Conservation (phyloP, 768 basidiomycete genomes). For the Pleurotus salmoneostramineus region DNA sequence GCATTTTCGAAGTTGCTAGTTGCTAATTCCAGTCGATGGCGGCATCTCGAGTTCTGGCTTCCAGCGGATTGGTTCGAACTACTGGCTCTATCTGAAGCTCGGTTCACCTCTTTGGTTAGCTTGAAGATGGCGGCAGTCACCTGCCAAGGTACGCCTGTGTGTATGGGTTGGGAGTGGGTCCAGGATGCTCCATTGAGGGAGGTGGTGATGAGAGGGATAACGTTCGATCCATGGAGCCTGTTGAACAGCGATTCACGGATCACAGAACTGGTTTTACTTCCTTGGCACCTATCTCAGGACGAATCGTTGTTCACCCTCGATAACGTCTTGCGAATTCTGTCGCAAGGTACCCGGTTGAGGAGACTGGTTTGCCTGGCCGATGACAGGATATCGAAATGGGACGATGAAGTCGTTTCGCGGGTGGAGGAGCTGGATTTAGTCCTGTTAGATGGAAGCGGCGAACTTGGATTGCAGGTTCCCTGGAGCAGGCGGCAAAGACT, state of each 20-base stretch:
- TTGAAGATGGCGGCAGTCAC: neutral
- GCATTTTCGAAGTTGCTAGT: slow-evolving; percentile 1
- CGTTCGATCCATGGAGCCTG: neutral
- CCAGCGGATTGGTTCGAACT: slow-evolving; percentile 1
- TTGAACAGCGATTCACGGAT: neutral
- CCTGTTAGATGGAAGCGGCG: neutral
- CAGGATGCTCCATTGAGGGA: neutral
- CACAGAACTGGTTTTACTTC: slow-evolving; percentile 3
- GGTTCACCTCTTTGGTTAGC: neutral
- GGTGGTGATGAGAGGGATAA: neutral
- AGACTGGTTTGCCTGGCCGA: slow-evolving; percentile 3
- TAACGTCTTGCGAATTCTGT: neutral
- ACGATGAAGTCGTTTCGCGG: neutral
- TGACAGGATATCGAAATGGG: neutral
- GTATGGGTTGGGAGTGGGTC: neutral
- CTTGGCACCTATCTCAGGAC: neutral
- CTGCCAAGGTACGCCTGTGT: neutral
- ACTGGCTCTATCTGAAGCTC: neutral
- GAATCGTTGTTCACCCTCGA: neutral
- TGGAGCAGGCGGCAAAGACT: neutral
- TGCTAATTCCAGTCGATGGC: neutral
- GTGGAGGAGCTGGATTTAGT: slow-evolving; percentile 1
- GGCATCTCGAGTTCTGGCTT: neutral
- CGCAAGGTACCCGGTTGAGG: neutral
- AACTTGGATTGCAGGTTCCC: neutral